Conservation (phyloP, 768 basidiomycete species). For the Trametes sanguinea region DNA sequence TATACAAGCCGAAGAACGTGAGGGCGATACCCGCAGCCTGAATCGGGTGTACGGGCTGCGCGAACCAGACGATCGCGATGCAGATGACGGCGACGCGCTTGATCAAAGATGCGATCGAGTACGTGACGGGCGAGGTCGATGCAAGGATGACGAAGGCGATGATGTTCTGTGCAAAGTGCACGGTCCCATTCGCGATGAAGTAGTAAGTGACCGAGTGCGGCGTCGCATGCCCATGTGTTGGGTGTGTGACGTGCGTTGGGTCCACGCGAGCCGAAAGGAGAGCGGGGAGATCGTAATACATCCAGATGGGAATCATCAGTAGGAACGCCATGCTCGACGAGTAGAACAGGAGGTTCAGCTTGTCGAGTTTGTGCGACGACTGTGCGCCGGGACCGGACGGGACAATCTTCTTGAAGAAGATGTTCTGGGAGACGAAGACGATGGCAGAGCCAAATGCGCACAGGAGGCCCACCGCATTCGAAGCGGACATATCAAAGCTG, state of each 20-base stretch:
- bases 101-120: conserved; percentile 96
- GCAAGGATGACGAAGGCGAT: conserved; percentile 96
- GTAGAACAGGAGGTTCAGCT: conserved; percentile 93
- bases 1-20: conserved; percentile 88
- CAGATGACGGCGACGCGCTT: conserved; percentile 99
- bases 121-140: conserved; percentile 96
- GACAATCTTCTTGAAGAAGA: conserved; percentile 99
- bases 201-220: conserved; percentile 74
- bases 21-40: conserved; percentile 89
- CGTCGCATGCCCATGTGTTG: conserved; percentile 43
- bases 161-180: conserved; percentile 96
- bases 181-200: conserved; percentile 91
- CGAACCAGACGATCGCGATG: conserved; percentile 97
- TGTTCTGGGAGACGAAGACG: conserved; percentile 97
- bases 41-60: conserved; percentile 77
- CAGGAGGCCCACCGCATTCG: conserved; percentile 82
- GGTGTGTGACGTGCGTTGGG: conserved; percentile 46
- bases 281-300: conserved; percentile 80
- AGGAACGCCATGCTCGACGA: conserved; percentile 93
- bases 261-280: conserved; percentile 51
- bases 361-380: conserved; percentile 83
- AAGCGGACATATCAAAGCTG: conserved; percentile 88
- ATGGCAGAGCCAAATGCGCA: conserved; percentile 97
- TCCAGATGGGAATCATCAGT: conserved; percentile 96
- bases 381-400: conserved; percentile 50